phyloP scores from a whole-genome alignment of 2,329 filamentous ascomycete genomes.

The Epichloe uncinata region DNA sequence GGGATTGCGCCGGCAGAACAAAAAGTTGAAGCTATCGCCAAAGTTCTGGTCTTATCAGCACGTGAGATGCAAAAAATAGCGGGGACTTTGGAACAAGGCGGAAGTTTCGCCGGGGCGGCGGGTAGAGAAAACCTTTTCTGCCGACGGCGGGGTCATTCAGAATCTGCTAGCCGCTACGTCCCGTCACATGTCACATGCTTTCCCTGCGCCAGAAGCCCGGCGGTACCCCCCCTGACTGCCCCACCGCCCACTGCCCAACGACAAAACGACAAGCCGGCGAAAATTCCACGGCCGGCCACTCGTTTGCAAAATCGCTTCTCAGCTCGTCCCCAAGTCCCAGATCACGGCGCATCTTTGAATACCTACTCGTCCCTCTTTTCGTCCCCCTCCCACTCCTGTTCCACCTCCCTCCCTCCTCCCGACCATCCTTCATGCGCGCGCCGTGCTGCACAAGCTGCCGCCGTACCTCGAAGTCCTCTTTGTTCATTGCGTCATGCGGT shows the following conservation, averaged over 20 bases:
- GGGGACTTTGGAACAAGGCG: neutral
- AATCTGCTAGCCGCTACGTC: too few relatives aligned
- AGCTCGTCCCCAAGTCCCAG: too few relatives aligned
- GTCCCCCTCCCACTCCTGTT: neutral
- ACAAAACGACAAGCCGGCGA: slow-evolving; percentile 2
- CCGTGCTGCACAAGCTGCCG: slow-evolving; percentile 3
- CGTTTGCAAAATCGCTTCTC: neutral
- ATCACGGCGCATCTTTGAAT: slow-evolving; percentile 6
- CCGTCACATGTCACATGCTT: too few relatives aligned
- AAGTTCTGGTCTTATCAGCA: slow-evolving; percentile 20
- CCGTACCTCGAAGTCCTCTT: neutral
- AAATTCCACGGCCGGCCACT: slow-evolving; percentile 3
- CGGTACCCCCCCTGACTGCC: too few relatives aligned
- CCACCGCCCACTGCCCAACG: neutral
- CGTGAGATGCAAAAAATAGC: slow-evolving; percentile 10
- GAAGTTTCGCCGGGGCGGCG: too few relatives aligned
- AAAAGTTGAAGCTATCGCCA: slow-evolving; percentile 6
- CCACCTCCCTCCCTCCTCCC: slow-evolving; percentile 2
- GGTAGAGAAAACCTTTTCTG: too few relatives aligned
- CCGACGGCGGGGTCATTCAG: too few relatives aligned
- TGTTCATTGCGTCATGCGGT: slow-evolving; percentile 36
- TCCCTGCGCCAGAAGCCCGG: too few relatives aligned
- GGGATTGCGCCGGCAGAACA: neutral
- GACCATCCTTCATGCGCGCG: slow-evolving; percentile 2
- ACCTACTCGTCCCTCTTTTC: slow-evolving; percentile 1